Percentiles rank a stretch among this genome's conserved stretches.
Evolutionary conservation across 495 filamentous ascomycete genomes (phyloP).

Genomic region (Hypoxylon rickii): DNA sequence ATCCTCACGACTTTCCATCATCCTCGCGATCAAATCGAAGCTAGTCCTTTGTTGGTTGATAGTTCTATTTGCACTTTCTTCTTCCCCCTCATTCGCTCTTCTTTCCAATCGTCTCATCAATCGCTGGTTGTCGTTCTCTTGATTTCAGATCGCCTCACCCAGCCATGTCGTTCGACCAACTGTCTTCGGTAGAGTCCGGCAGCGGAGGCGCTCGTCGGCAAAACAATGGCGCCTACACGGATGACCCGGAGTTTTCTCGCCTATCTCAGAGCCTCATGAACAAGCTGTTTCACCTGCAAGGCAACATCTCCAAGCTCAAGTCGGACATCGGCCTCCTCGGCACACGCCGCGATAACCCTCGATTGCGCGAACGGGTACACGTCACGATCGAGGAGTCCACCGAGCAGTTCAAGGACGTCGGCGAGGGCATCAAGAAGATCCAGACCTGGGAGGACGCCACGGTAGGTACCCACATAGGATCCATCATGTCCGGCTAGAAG

Average conservation of each 20-base stretch:
- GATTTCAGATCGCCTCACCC: slow-evolving; percentile 5
- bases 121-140: slow-evolving; percentile 2
- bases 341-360: slow-evolving; percentile 86
- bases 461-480: slow-evolving; percentile 56
- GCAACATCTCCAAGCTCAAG: slow-evolving; percentile 79
- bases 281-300: slow-evolving; percentile 83
- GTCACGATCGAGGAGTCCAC: slow-evolving; percentile 83
- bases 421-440: slow-evolving; percentile 90
- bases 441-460: slow-evolving; percentile 90
- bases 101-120: slow-evolving; percentile 8
- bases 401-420: slow-evolving; percentile 86
- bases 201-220: slow-evolving; percentile 44
- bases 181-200: slow-evolving; percentile 77
- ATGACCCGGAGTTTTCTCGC: slow-evolving; percentile 90
- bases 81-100: neutral
- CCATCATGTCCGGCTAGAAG: neutral
- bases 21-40: no score
- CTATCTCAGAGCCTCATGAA: slow-evolving; percentile 81
- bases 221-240: slow-evolving; percentile 68
- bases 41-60: no score
- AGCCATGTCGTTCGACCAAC: slow-evolving; percentile 88
- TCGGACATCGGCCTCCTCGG: slow-evolving; percentile 83
- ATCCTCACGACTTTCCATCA: neutral
- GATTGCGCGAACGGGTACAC: slow-evolving; percentile 87
- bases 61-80: no score